Evolutionary conservation across 345 rosid species (phyloP), one percentile per base, ranked within the genome.

Genomic region (Angophora floribunda): DNA sequence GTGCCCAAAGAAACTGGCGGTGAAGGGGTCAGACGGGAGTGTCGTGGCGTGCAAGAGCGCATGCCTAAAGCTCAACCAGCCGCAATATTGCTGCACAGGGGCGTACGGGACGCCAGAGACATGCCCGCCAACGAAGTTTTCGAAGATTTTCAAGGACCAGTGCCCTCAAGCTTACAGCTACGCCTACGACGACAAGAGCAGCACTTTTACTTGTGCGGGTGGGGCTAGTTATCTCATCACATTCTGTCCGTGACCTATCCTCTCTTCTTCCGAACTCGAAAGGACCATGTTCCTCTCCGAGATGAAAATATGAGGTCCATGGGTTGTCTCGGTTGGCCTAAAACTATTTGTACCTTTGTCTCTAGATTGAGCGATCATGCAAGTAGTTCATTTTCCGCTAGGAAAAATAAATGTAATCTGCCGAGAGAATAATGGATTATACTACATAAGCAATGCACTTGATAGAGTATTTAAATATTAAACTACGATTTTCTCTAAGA

Each of bases 31-130:
- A 12, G 63, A 57, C 13, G n/a, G 63, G 63, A 57, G 63, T 6
- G 5, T 4, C 63, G 63, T 57, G 63, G 63, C n/a, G 28, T 57
- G 63, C 63, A 57, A 57, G 63, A 57, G 63, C 12, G n/a, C 63
- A 4, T 9, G 63, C 28, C 0, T 57, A 28, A 28, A 2, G 1
- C 9, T 57, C 1, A 57, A 24, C 6, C 0, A 57, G n/a, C 63
- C 63, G n/a, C 63, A 57, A 12, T 22, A 55, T 11, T 55, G 61
- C 61, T 55, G 63, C n/a, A 7, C n/a, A 0, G 63, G 4, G 63
- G 63, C 63, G 13, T 57, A 24, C 28, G 1, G 0, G 3, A 57
- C 3, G 63, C 0, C 63, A 1, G n/a, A 9, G n/a, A 57, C 63
- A 4, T 57, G 63, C 63, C 28, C 13, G n/a, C 63, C 63, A 28